Evolutionary conservation across 139 green algal species (phyloP), one percentile per base, ranked within the genome.

Genomic region (Coccomyxa sp.): DNA sequence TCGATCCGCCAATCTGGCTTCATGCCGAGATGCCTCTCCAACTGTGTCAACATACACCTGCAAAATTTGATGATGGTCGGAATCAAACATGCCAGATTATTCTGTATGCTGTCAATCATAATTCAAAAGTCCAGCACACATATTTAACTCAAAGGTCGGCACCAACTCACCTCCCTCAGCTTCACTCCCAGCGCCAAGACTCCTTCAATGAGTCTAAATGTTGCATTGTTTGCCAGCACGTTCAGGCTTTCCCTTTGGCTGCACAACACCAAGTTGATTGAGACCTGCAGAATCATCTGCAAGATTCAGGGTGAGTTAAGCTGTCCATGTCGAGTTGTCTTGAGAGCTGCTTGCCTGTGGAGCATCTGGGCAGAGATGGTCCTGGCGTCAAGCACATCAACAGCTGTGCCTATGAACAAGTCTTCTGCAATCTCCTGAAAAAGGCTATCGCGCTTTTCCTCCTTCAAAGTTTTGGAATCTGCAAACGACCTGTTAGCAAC

Each of bases 31-130:
- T 13, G 95, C 85, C 80, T 98, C 95, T 13, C 96, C 96, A 14
- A 99, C 92, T 0, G 96, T 98, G 87, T 99, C 96, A 13, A 99
- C 91, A 84, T 93, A 99, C 1, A 96, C 88, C 90, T 94, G 83
- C 71, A 78, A 23, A 77, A 21, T 31, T 78, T 16, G 14, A 18
- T 77, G 3, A 78, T 18, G 63, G 63, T 28, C 10, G 63, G 1
- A 15, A 25, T 25, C 7, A 71, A 25, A 28, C 18, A 28, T 71
- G 63, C 18, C 63, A 71, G 63, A 9, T 25, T 4, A 9, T 21
- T 11, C 63, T 51, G 27, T 23, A 23, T 32, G 71, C 23, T 45
- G 71, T 28, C 9, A 1, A 1, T 38, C 27, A 38, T 12, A 0
- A 32, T 38, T 21, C 38, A 51, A 78, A 12, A 21, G 1, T 23